Evolutionary conservation across 2,329 filamentous ascomycete genomes (phyloP), one percentile per base, ranked within the genome.

Genomic region (Conoideocrella luteorostrata): DNA sequence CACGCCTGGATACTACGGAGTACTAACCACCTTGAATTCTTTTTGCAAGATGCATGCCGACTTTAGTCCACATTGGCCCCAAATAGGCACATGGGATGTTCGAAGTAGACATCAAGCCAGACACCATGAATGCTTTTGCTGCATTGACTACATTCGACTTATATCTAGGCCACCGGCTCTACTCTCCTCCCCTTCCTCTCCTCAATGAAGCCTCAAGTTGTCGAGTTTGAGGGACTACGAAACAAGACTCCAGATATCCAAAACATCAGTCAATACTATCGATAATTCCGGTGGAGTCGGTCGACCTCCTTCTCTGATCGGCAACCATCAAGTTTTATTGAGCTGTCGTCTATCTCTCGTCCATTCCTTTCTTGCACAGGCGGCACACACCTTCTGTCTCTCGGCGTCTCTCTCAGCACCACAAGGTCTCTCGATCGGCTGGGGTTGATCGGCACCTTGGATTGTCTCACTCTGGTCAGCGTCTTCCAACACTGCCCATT

Each of bases 401-500:
- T 62, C 57, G 55, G 56, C 52, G 47, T 54, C 56, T 60, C 56
- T 51, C 51, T 48, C 47, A 52, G 50, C 46, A 56, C 53, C 50
- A 47, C 51, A 46, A 55, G 33, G 54, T 56, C 56, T 56, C 49
- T 53, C 54, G 56, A 62, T 59, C 52, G 57, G 41, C 50, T 46
- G 51, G 51, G 56, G 53, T 58, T 58, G 60, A 66, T 63, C 58
- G 59, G 51, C 58, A 56, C 50, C 49, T 57, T 50, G 48, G 34
- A 15, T 45, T 67, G 64, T 66, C 63, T 67, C 51, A 64, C 49
- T 44, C 45, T 44, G 50, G 45, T 50, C 57, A 52, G 54, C 52
- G 55, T 56, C 49, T 50, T 58, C 54, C 55, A 58, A 57, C 49
- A 50, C 53, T 49, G 49, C 52, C 53, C 64, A 66, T 65, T 67